Conservation (phyloP, 768 basidiomycete species). For the Boletellus ananiceps region DNA sequence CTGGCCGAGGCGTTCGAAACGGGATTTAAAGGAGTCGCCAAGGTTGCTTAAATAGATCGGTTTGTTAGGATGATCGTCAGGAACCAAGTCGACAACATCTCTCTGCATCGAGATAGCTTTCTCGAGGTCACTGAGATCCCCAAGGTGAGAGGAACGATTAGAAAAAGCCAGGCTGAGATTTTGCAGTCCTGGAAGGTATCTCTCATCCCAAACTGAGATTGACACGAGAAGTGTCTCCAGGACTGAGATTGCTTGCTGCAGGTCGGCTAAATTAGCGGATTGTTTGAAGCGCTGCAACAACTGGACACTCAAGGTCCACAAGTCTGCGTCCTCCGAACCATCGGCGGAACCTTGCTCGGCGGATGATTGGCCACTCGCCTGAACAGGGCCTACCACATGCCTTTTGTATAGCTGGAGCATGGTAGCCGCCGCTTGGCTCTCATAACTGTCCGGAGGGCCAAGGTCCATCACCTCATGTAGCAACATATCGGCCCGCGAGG, state of each 20-base stretch:
- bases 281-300: neutral
- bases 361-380: neutral
- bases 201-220: neutral
- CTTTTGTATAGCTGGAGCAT: neutral
- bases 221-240: neutral
- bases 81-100: neutral
- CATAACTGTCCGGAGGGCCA: neutral
- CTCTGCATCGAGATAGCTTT: neutral
- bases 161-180: neutral
- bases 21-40: neutral
- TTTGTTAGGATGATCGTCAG: neutral
- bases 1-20: neutral
- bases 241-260: slow-evolving; percentile 2
- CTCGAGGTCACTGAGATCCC: slow-evolving; percentile 2
- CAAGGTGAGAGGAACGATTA: neutral
- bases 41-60: neutral
- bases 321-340: neutral
- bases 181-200: neutral
- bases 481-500: neutral
- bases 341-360: neutral
- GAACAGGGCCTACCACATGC: neutral
- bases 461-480: neutral
- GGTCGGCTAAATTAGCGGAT: neutral
- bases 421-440: neutral
- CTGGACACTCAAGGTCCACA: neutral